These are phyloP conservation scores for Pseudogymnoascus sp. DNA, from an alignment of 2,329 filamentous ascomycete species.

Conservation along the genomic window DNA sequence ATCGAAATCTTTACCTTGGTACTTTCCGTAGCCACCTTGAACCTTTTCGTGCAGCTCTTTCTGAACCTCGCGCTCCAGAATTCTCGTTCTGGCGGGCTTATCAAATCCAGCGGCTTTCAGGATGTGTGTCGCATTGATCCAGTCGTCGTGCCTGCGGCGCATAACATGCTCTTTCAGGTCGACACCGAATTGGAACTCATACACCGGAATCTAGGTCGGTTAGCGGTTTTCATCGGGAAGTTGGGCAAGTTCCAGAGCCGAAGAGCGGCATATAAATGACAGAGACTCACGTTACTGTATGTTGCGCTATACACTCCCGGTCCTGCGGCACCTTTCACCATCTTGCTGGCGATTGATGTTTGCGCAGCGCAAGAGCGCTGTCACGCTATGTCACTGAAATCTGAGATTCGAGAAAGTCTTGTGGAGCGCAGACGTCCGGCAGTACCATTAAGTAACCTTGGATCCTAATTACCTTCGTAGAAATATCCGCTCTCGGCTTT, in stretches of 20 bases:
- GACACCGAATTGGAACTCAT: conserved; percentile 77
- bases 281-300: conserved; percentile 53
- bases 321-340: conserved; percentile 24
- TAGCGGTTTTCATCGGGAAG: conserved; percentile 13
- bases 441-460: neutral
- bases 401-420: neutral
- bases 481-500: conserved; percentile 2
- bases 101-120: conserved; percentile 95
- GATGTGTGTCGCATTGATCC: conserved; percentile 99
- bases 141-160: conserved; percentile 85
- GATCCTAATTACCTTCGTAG: neutral
- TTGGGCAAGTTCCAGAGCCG: conserved; percentile 11
- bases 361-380: neutral
- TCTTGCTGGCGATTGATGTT: conserved; percentile 16
- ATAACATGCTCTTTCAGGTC: conserved; percentile 85
- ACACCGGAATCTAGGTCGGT: conserved; percentile 70
- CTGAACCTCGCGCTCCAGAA: conserved; percentile 92
- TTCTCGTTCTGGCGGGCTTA: conserved; percentile 89
- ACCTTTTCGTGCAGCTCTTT: conserved; percentile 97
- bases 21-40: conserved; percentile 96
- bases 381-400: neutral
- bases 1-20: conserved; percentile 58
- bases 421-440: neutral
- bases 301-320: conserved; percentile 54
- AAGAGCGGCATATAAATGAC: neutral